Evolutionary conservation across 2,329 filamentous ascomycete species (phyloP).

Genomic region (Colletotrichum noveboracense): DNA sequence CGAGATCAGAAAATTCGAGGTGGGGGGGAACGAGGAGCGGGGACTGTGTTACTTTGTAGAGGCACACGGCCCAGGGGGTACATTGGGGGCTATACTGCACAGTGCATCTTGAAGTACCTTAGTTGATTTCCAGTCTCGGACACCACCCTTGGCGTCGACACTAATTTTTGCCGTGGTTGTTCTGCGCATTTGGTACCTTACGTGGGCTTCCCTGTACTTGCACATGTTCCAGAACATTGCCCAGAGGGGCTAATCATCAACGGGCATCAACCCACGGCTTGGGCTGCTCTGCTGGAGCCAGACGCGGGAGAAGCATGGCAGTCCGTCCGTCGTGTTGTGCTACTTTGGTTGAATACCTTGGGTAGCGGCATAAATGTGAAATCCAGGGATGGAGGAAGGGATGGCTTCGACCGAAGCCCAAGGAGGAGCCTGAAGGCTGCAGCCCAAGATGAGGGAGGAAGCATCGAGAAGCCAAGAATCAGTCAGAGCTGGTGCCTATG

Average conservation of each 20-base stretch:
- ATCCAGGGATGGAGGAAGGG: neutral
- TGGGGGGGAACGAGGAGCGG: constrained; percentile 2
- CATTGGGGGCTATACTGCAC: fast-evolving
- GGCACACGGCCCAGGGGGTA: neutral
- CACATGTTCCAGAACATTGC: constrained; percentile 7
- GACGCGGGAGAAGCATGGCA: too few relatives aligned
- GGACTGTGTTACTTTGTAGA: neutral
- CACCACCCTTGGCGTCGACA: neutral
- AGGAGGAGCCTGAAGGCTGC: neutral
- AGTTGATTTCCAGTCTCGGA: neutral
- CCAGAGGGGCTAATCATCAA: neutral
- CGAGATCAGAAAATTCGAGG: constrained; percentile 17
- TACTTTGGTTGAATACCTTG: neutral
- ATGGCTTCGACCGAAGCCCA: neutral
- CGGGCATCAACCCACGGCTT: neutral
- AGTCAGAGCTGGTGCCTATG: neutral
- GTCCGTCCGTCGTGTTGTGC: neutral
- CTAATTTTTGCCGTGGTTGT: neutral
- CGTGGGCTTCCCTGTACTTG: neutral
- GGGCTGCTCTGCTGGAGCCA: neutral
- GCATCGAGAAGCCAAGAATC: neutral
- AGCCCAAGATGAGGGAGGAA: neutral
- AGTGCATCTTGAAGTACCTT: neutral
- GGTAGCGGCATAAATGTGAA: neutral
- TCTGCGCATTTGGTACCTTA: neutral